These are phyloP conservation scores for Colletotrichum plurivorum DNA, from an alignment of 2,329 filamentous ascomycete genomes.

Conservation along the genomic window DNA sequence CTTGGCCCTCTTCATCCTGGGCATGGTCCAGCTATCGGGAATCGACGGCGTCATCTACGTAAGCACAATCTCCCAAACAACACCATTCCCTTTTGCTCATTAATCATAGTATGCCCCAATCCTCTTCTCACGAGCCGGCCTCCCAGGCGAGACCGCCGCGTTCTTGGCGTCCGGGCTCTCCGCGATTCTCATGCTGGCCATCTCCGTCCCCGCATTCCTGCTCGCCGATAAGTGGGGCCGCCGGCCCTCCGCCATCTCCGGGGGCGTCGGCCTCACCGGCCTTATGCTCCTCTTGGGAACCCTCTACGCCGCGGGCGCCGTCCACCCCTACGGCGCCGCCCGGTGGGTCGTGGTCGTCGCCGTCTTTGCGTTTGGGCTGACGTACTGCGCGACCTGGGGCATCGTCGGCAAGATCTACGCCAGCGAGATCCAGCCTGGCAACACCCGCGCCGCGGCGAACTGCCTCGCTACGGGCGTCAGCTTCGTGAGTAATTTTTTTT, in stretches of 20 bases:
- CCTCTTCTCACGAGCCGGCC: slow-evolving; percentile 72
- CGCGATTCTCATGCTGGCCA: slow-evolving; percentile 69
- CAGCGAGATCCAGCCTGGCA: slow-evolving; percentile 68
- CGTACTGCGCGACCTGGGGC: slow-evolving; percentile 65
- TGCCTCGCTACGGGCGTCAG: slow-evolving; percentile 59
- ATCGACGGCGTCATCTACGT: slow-evolving; percentile 76
- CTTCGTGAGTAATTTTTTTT: slow-evolving; percentile 12
- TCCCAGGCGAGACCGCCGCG: slow-evolving; percentile 65
- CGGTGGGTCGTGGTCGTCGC: slow-evolving; percentile 65
- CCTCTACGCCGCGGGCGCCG: slow-evolving; percentile 63
- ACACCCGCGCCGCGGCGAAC: slow-evolving; percentile 68
- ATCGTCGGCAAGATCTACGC: slow-evolving; percentile 70
- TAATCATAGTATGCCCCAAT: slow-evolving; percentile 68
- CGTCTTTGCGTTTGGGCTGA: slow-evolving; percentile 64
- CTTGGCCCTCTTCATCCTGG: slow-evolving; percentile 70
- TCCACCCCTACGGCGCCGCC: slow-evolving; percentile 55
- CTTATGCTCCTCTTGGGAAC: slow-evolving; percentile 68
- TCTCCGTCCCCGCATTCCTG: slow-evolving; percentile 69
- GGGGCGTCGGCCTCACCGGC: slow-evolving; percentile 63
- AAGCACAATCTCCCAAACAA: slow-evolving; percentile 43
- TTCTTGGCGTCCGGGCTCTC: slow-evolving; percentile 75
- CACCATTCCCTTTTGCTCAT: too few relatives aligned
- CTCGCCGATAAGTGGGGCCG: slow-evolving; percentile 71
- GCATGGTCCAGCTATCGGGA: slow-evolving; percentile 72
- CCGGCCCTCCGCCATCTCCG: slow-evolving; percentile 66